These are phyloP conservation scores for Peronosclerospora sorghi DNA, from an alignment of 352 stramenopile species.

Conservation along the genomic window DNA sequence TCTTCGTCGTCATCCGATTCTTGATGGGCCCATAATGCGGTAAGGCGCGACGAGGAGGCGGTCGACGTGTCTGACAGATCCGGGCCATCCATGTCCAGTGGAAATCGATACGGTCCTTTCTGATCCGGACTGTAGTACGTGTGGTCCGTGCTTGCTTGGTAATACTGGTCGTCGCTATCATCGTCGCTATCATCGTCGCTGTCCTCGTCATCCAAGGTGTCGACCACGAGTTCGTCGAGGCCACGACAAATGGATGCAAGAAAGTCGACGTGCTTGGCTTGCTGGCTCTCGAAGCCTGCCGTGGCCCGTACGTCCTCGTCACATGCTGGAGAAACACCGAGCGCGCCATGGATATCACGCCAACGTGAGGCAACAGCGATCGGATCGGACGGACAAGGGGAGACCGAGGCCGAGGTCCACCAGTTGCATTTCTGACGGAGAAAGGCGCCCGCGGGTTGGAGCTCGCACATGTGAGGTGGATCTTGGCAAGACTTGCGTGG, in stretches of 20 bases:
- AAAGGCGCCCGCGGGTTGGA: constrained; percentile 28
- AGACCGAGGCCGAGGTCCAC: background rate
- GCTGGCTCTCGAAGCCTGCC: background rate
- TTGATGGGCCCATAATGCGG: constrained; percentile 6
- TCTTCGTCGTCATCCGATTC: constrained; percentile 11
- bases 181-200: constrained; percentile 21
- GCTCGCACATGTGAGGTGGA: constrained; percentile 8
- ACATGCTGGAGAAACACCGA: constrained; percentile 6
- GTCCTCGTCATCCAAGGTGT: constrained; percentile 10
- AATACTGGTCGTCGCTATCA: constrained; percentile 14
- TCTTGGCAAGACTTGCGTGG: constrained; percentile 3
- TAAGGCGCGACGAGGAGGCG: constrained; percentile 18
- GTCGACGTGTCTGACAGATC: constrained; percentile 32
- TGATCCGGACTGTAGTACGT: constrained; percentile 28
- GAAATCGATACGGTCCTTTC: constrained; percentile 8
- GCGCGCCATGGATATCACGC: constrained; percentile 18
- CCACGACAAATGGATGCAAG: constrained; percentile 23
- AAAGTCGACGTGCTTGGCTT: constrained; percentile 14
- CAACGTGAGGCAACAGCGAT: constrained; percentile 16
- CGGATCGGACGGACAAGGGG: constrained; percentile 7
- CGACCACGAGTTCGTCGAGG: constrained; percentile 15
- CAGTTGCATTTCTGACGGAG: constrained; percentile 9
- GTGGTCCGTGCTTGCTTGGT: constrained; percentile 23
- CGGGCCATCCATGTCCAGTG: constrained; percentile 7
- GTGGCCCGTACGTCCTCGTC: background rate